Base-by-base conservation (phyloP, 208 protist species). In the Leptomonas seymouri region DNA sequence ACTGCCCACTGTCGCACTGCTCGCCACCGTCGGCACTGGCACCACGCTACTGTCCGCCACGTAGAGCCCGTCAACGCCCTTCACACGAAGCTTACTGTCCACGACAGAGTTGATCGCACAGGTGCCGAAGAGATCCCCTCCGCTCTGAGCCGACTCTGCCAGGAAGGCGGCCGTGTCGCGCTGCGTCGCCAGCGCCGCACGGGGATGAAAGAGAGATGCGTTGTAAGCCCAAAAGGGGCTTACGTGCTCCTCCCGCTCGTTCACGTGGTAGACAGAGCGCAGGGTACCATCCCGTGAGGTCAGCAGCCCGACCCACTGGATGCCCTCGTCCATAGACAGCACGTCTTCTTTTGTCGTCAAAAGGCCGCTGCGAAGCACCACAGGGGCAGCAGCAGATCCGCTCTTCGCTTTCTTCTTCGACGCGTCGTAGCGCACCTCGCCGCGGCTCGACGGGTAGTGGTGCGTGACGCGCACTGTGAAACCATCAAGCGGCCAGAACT, bases 31-130 rank as follows among this genome's bases (percentile, higher is more conserved):
- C 25, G 89, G 86, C 60, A 59, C 34, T n/a, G 89, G 89, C 45
- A 94, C 89, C 21, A 94, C 73, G 62, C 86, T 93, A 23, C 67
- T 69, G 50, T 93, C 89, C 5, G 84, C 86, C 55, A 94, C 85
- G 14, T 69, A 55, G 20, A 94, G 56, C 23, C 89, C 86, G 11
- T 78, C 61, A 42, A 91, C 50, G 7, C 89, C 89, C 31, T 67
- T 72, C 66, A 94, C 82, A 20, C 67, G 62, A 67, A 92, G 66
- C 23, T 61, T 20, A 16, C 42, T 34, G 49, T 94, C 79, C 60
- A 92, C 86, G 18, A 94, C 89, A 15, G 55, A 64, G 34, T 86
- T 77, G 57, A 94, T 71, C 12, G 89, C 89, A 53, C 89, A 94
- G 21, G 89, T 94, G 28, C 89, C 89, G 49, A 84, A 93, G 21